These are phyloP conservation scores for Lecanoromycetidae sp. DNA, from an alignment of 2,329 filamentous ascomycete genomes.

Conservation along the genomic window DNA sequence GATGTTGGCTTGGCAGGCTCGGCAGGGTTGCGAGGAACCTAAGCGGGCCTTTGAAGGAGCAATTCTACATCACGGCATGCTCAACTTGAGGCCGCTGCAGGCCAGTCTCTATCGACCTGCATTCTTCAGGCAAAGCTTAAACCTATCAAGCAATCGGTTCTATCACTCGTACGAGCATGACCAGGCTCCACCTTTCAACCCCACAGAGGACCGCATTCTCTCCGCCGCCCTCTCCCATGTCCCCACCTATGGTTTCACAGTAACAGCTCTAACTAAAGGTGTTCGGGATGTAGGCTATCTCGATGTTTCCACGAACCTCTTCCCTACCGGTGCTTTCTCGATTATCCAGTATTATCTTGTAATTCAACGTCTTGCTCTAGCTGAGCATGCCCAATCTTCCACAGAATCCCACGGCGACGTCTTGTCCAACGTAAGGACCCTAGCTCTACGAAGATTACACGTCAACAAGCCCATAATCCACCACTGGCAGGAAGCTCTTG, in stretches of 20 bases:
- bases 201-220: constrained; percentile 64
- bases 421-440: constrained; percentile 52
- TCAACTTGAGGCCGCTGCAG: neutral
- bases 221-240: constrained; percentile 68
- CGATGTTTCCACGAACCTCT: constrained; percentile 71
- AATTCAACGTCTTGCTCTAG: constrained; percentile 50
- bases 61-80: neutral
- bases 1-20: too few relatives aligned
- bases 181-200: constrained; percentile 50
- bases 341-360: constrained; percentile 69
- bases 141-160: constrained; percentile 9
- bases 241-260: constrained; percentile 70
- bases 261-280: constrained; percentile 59
- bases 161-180: constrained; percentile 70
- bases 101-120: neutral
- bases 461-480: constrained; percentile 60
- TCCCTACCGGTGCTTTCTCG: constrained; percentile 68
- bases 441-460: constrained; percentile 66
- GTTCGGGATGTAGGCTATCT: constrained; percentile 76
- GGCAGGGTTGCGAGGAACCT: neutral
- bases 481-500: constrained; percentile 85
- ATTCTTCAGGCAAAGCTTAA: neutral
- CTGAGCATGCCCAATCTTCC: constrained; percentile 28
- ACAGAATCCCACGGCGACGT: constrained; percentile 25
- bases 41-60: neutral